Evolutionary conservation across 257 asterid genomes (phyloP).

Genomic region (Lycium ferocissimum): DNA sequence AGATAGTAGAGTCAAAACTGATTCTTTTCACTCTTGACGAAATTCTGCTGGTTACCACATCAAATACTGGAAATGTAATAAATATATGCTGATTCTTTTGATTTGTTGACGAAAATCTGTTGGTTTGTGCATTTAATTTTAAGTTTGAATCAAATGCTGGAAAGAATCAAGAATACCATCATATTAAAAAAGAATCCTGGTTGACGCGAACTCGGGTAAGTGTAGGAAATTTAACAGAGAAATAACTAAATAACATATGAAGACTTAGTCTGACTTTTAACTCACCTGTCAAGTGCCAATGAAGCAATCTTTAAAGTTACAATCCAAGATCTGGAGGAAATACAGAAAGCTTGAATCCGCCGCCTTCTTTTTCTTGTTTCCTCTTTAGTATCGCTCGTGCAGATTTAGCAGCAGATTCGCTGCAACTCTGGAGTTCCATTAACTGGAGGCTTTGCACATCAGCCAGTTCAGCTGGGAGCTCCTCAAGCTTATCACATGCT

Average conservation of each 20-base stretch:
- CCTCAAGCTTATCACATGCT: slow-evolving; percentile 37
- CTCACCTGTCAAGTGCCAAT: background rate
- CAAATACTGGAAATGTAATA: no score
- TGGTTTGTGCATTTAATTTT: background rate
- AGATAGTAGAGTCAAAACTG: background rate
- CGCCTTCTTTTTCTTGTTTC: slow-evolving; percentile 17
- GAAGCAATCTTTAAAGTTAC: background rate
- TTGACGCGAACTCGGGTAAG: slow-evolving; percentile 14
- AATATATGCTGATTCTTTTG: no score
- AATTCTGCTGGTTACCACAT: no score
- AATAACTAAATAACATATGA: background rate
- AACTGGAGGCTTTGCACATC: slow-evolving; percentile 38
- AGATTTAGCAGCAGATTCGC: slow-evolving; percentile 36
- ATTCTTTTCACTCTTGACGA: no score
- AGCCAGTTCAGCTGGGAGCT: slow-evolving; percentile 39
- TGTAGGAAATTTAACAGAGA: no score
- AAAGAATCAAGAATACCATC: background rate
- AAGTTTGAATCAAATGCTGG: background rate
- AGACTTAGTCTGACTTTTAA: background rate
- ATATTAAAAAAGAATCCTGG: background rate
- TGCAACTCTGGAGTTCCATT: slow-evolving; percentile 35
- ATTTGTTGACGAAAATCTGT: background rate
- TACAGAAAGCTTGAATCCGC: slow-evolving; percentile 32
- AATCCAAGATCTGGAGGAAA: slow-evolving; percentile 38
- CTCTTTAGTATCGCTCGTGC: slow-evolving; percentile 38